Base-by-base conservation (phyloP, 2,329 filamentous ascomycete species). In the Aureobasidium leucospermi region DNA sequence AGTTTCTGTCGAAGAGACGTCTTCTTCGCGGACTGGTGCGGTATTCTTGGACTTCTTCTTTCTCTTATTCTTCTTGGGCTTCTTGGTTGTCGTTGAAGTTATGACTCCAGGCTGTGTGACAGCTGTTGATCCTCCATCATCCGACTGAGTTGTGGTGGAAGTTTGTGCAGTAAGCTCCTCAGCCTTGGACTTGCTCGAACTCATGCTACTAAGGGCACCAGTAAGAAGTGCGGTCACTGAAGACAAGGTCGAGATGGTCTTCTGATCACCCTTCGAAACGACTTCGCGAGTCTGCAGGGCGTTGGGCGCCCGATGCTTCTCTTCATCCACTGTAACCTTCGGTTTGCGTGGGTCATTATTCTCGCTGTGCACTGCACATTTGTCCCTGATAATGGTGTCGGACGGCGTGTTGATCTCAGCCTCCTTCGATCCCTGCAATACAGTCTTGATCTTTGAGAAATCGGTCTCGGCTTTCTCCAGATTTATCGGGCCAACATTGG, bases 41-140 rank as follows among this genome's bases (percentile, higher is more conserved):
- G 16, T 31, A 15, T 9, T 45, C 58, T 53, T 53, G 31, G 16
- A 23, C 48, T 59, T 59, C 58, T 59, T 59, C 34, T 49, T 51
- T 38, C 51, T 59, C 29, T 42, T 46, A 11, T 45, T 45, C 41
- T 56, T 56, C 13, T 45, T 46, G 11, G 29, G 15, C 46, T 59
- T 59, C 45, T 52, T 45, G 16, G 19, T 34, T 13, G 36, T 28
- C 13, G 41, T 42, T 4, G 42, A 5, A 6, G 36, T 19, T 15
- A 11, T 9, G 23, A 16, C 5, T 11, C 41, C 48, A 10, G 36
- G 19, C 3, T 52, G 48, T 2, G 48, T 13, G 9, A 13, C n/a
- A 36, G 36, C 36, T 28, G 34, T 28, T 9, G 48, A 41, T n/a
- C n/a, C 11, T 34, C n/a, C 28, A 28, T 11, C 28, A 11, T 28